Conservation (phyloP, 2,329 filamentous ascomycete genomes). For the Alternaria sp. region DNA sequence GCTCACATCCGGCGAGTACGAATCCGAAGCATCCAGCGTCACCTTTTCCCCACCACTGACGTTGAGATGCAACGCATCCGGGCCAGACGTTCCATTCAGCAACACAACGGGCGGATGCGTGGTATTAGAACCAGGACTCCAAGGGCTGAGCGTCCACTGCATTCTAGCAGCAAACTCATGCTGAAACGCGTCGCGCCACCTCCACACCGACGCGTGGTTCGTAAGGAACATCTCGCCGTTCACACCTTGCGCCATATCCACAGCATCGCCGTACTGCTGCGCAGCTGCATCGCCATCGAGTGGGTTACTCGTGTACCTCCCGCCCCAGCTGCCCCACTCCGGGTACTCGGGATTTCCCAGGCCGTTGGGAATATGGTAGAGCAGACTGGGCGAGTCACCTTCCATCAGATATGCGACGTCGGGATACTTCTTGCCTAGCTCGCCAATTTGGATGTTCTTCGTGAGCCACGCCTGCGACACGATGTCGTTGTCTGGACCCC, state of each 20-base stretch:
- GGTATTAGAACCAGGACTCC: no score
- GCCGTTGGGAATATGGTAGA: background rate
- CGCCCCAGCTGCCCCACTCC: background rate
- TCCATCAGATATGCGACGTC: background rate
- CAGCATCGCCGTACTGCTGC: background rate
- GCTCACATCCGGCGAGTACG: no score
- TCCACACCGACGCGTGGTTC: background rate
- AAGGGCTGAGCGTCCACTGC: no score
- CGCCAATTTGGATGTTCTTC: background rate
- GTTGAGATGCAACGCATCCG: no score
- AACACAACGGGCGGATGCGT: no score
- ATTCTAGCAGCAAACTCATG: background rate
- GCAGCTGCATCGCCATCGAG: background rate
- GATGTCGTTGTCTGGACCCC: background rate
- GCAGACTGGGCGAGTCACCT: background rate
- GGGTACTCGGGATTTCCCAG: background rate
- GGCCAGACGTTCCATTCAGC: no score
- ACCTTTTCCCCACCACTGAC: no score
- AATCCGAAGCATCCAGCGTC: no score
- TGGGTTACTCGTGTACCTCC: background rate
- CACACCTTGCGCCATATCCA: background rate
- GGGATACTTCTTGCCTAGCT: background rate
- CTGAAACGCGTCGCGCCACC: background rate
- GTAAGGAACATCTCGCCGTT: background rate
- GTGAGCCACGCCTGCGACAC: background rate